phyloP scores from a whole-genome alignment of 2,329 filamentous ascomycete genomes.

The Xylariales sp. region DNA sequence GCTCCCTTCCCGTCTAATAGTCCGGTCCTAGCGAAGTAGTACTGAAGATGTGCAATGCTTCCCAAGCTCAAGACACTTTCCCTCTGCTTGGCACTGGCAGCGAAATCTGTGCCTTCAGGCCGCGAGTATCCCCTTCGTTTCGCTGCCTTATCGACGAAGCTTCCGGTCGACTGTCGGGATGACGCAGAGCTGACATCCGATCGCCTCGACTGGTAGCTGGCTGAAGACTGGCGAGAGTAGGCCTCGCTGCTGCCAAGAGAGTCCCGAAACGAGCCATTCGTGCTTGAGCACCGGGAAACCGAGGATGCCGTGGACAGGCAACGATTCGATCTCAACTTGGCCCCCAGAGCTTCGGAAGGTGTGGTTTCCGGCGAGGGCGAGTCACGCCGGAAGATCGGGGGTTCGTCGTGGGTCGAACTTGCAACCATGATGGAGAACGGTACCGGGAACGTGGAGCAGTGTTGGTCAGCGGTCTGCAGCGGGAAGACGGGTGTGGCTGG shows the following conservation, averaged over 20 bases:
- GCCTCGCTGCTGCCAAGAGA: slow-evolving; percentile 53
- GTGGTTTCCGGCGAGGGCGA: slow-evolving; percentile 63
- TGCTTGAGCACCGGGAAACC: slow-evolving; percentile 51
- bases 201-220: slow-evolving; percentile 43
- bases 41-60: slow-evolving; percentile 94
- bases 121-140: slow-evolving; percentile 79
- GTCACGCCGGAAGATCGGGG: slow-evolving; percentile 40
- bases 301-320: slow-evolving; percentile 61
- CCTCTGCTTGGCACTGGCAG: slow-evolving; percentile 80
- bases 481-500: too few species aligned
- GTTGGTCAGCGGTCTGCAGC: too few species aligned
- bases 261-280: slow-evolving; percentile 44
- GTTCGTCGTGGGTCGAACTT: slow-evolving; percentile 28
- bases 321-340: slow-evolving; percentile 55
- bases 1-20: slow-evolving; percentile 90
- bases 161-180: slow-evolving; percentile 44
- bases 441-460: slow-evolving; percentile 8
- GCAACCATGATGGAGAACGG: slow-evolving; percentile 29
- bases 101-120: slow-evolving; percentile 82
- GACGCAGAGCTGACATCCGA: slow-evolving; percentile 38
- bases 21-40: slow-evolving; percentile 95
- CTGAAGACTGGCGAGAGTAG: slow-evolving; percentile 61
- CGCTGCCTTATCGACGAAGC: slow-evolving; percentile 29
- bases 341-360: slow-evolving; percentile 58
- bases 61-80: slow-evolving; percentile 96